phyloP scores from a whole-genome alignment of 306 rosid genomes.

The Urtica urens region DNA sequence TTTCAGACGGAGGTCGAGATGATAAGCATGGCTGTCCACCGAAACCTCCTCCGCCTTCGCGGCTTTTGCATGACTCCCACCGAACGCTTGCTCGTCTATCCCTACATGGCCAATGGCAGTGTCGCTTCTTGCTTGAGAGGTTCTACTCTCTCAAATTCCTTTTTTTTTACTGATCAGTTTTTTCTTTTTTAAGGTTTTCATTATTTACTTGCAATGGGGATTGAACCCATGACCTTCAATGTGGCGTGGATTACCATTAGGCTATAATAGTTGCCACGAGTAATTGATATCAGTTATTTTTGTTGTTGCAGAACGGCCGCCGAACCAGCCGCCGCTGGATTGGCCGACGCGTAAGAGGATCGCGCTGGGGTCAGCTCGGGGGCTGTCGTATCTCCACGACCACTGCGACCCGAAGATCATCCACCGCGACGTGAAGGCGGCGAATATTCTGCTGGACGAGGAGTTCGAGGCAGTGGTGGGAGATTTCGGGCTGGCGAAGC shows the following conservation, averaged over 20 bases:
- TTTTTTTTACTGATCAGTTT: neutral
- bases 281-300: neutral
- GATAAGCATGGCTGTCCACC: conserved; percentile 99
- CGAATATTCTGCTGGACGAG: conserved; percentile 90
- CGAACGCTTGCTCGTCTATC: conserved; percentile 92
- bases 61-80: conserved; percentile 99
- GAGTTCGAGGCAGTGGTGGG: conserved; percentile 99
- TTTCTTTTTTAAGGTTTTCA: neutral
- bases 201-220: neutral
- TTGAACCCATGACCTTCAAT: too few relatives aligned
- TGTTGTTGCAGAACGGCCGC: conserved; percentile 60
- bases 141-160: conserved; percentile 20
- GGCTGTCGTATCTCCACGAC: conserved; percentile 93
- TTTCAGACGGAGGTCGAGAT: conserved; percentile 99
- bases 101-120: conserved; percentile 98
- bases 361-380: conserved; percentile 97
- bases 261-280: too few relatives aligned
- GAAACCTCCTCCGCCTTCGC: conserved; percentile 86
- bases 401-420: conserved; percentile 97
- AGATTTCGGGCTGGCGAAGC: conserved; percentile 95
- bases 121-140: conserved; percentile 99
- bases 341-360: conserved; percentile 91
- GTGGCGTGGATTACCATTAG: too few relatives aligned
- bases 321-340: conserved; percentile 80
- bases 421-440: conserved; percentile 97